Conservation (phyloP, 2,329 filamentous ascomycete species). For the Talaromyces sp. region DNA sequence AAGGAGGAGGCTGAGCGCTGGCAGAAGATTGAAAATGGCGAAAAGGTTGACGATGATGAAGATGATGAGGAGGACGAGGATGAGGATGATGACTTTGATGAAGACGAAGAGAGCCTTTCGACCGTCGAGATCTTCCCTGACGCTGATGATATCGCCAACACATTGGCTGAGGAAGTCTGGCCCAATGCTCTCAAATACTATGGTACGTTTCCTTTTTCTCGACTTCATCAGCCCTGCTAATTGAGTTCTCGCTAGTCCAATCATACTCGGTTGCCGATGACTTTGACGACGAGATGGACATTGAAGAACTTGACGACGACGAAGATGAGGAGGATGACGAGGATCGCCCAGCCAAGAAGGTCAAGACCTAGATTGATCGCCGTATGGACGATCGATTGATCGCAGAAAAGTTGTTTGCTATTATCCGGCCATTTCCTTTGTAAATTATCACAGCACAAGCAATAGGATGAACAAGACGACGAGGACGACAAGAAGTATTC, state of each 20-base stretch:
- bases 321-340: conserved; percentile 57
- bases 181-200: conserved; percentile 87
- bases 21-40: conserved; percentile 47
- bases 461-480: conserved; percentile 82
- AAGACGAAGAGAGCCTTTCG: conserved; percentile 60
- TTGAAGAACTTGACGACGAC: conserved; percentile 60
- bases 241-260: conserved; percentile 52
- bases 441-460: conserved; percentile 52
- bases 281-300: conserved; percentile 59
- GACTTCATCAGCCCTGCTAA: conserved; percentile 33
- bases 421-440: conserved; percentile 8
- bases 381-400: not conserved
- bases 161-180: conserved; percentile 83
- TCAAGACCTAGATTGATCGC: conserved; percentile 11
- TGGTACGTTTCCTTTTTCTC: conserved; percentile 56
- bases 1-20: conserved; percentile 61
- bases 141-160: conserved; percentile 76
- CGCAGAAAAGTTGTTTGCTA: conserved; percentile 17
- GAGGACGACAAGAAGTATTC: conserved; percentile 78
- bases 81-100: conserved; percentile 55
- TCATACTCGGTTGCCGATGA: conserved; percentile 64
- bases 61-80: conserved; percentile 44
- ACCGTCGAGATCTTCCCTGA: conserved; percentile 82
- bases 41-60: conserved; percentile 47
- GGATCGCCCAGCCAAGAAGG: conserved; percentile 47